phyloP scores from a whole-genome alignment of 371 early-diverging fungal genomes.

The Mortierella sp. region DNA sequence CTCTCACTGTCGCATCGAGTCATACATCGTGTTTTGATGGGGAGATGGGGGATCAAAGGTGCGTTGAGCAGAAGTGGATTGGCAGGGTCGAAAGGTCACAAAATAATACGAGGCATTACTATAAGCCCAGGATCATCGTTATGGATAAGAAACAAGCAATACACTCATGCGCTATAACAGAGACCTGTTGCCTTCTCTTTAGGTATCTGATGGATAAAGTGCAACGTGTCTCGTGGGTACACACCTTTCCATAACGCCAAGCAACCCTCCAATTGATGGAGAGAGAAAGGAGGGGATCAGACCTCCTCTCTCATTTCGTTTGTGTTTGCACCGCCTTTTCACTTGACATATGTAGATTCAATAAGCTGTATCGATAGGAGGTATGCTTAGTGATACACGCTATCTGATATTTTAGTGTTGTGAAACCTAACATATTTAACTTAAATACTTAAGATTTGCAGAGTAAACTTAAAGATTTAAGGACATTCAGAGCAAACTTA shows the following conservation, averaged over 20 bases:
- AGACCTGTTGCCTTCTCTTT: background rate
- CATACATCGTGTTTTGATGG: background rate
- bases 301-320: background rate
- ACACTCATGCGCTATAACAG: background rate
- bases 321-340: constrained; percentile 2
- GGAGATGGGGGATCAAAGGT: background rate
- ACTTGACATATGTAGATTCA: constrained; percentile 2
- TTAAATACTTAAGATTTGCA: no score
- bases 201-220: background rate
- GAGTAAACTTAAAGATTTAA: no score
- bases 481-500: no score
- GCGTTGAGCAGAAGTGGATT: background rate
- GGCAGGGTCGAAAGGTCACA: background rate
- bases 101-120: background rate
- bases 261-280: background rate
- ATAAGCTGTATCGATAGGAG: background rate
- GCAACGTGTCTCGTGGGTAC: background rate
- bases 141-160: background rate
- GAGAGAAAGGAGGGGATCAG: background rate
- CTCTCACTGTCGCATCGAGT: background rate
- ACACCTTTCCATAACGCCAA: background rate
- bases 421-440: background rate
- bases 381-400: background rate
- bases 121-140: background rate
- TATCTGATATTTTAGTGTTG: background rate